Evolutionary conservation across 257 asterid species (phyloP).

Genomic region (Solanum rostratum): DNA sequence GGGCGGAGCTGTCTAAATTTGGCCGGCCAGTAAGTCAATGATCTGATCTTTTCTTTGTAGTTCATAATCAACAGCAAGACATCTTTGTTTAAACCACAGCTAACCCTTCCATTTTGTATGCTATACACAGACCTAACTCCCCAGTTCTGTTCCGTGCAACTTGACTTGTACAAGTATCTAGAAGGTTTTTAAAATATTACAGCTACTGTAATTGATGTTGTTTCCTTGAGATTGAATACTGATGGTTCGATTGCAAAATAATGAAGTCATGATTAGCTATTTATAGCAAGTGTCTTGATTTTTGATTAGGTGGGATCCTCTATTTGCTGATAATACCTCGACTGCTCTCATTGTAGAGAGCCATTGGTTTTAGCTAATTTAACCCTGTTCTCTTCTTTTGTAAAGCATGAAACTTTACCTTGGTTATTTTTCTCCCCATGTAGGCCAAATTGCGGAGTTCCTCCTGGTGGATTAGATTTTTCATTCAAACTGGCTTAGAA

Average conservation of each 20-base stretch:
- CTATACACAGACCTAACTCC: not conserved
- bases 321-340: not conserved
- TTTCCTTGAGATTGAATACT: not conserved
- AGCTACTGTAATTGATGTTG: not conserved
- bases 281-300: not conserved
- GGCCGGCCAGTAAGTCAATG: slow-evolving; percentile 73
- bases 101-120: not conserved
- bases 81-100: not conserved
- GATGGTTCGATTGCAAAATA: not conserved
- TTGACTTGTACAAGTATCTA: not conserved
- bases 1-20: slow-evolving; percentile 71
- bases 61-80: not conserved
- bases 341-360: not conserved
- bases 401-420: not conserved
- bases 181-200: not conserved
- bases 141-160: not conserved
- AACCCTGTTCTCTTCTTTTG: not conserved
- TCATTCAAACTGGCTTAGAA: slow-evolving; percentile 56
- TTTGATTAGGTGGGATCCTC: not conserved
- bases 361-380: not conserved
- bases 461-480: slow-evolving; percentile 81
- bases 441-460: slow-evolving; percentile 84
- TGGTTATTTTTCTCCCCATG: not conserved
- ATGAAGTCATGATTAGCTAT: not conserved
- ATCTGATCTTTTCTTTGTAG: not conserved